A percentile compares a stretch with the other conserved stretches of the same genome.
Conservation (phyloP, 1,284 basidiomycete genomes). For the Ceratobasidium sp. region DNA sequence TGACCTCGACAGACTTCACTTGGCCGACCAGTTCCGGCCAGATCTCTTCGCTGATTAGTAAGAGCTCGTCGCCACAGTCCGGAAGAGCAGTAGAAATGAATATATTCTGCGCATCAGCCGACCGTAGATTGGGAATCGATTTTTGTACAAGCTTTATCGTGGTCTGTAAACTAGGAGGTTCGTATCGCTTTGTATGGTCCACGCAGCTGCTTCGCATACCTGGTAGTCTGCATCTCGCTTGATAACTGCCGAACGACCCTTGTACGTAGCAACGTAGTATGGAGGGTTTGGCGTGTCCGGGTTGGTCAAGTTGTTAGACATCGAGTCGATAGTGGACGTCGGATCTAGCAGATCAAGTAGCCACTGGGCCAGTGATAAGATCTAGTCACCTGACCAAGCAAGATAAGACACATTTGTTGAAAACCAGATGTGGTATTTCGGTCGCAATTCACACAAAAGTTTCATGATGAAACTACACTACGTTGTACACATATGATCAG, state of each 20-base stretch:
- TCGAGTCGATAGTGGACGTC: no score
- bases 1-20: background rate
- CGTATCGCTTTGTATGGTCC: background rate
- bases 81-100: background rate
- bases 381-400: no score
- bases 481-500: no score
- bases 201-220: background rate
- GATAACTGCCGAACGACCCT: background rate
- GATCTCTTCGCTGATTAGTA: constrained; percentile 6
- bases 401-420: no score
- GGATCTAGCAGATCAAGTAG: no score
- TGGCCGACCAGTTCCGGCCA: background rate
- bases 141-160: no score
- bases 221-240: background rate
- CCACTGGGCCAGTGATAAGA: no score
- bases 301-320: background rate
- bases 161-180: background rate
- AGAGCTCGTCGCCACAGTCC: background rate
- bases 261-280: background rate
- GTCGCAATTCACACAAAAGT: no score
- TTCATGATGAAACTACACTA: no score
- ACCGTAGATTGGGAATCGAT: background rate
- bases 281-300: background rate
- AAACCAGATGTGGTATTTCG: no score
- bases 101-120: background rate